Evolutionary conservation across 1,139 yeast genomes (phyloP).

Genomic region (Pneumocystis wakefieldiae): DNA sequence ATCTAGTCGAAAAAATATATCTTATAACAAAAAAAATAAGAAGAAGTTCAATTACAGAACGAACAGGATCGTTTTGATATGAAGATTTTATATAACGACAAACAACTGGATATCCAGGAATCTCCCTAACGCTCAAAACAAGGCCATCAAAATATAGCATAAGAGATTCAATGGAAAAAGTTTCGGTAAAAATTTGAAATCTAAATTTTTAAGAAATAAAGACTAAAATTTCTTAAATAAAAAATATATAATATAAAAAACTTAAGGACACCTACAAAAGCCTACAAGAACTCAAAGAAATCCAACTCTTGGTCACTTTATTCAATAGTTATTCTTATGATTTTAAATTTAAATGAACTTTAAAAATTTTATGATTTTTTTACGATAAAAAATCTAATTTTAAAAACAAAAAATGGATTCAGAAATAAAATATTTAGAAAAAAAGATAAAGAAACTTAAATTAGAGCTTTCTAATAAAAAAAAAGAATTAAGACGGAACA

Average conservation of each 20-base stretch:
- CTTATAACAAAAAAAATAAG: slow-evolving; percentile 71
- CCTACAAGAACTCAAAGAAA: not conserved
- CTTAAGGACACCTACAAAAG: not conserved
- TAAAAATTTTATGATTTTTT: not conserved
- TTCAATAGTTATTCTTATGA: not conserved
- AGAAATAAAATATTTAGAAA: not conserved
- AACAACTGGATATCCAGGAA: slow-evolving; percentile 74
- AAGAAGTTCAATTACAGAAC: slow-evolving; percentile 68
- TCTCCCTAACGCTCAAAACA: slow-evolving; percentile 1
- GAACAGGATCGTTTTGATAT: slow-evolving; percentile 82
- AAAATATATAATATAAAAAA: not conserved
- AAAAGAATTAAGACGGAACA: not conserved
- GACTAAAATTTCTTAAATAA: not conserved
- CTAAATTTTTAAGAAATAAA: not conserved
- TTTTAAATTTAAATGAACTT: not conserved
- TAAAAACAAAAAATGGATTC: not conserved
- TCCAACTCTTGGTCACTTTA: not conserved
- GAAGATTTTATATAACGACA: slow-evolving; percentile 73
- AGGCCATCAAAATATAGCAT: not conserved
- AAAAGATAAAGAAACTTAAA: not conserved
- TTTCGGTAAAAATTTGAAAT: not conserved
- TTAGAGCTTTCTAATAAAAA: not conserved
- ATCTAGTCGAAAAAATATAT: slow-evolving; percentile 69
- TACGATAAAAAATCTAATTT: not conserved
- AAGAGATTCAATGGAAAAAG: not conserved